Percentiles rank a stretch among this genome's conserved stretches.
These are phyloP conservation scores for Lasiodiplodia hormozganensis DNA, from an alignment of 2,329 filamentous ascomycete genomes.

Conservation along the genomic window DNA sequence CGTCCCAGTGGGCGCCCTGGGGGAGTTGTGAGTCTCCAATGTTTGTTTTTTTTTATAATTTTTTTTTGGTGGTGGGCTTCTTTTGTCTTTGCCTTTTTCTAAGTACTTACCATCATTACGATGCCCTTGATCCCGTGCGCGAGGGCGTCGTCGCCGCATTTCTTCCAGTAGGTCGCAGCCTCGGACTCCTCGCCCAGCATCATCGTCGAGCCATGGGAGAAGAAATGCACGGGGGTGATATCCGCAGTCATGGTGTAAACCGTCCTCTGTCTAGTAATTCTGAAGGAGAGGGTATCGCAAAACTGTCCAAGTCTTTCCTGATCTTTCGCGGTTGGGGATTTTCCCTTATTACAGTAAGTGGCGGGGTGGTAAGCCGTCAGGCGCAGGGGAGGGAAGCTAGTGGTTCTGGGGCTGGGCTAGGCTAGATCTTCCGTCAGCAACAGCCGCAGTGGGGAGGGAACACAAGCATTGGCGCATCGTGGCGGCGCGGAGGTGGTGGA, in stretches of 20 bases:
- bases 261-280: background rate
- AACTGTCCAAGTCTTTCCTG: background rate
- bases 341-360: background rate
- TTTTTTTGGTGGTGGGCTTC: background rate
- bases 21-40: background rate
- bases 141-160: constrained; percentile 68
- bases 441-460: background rate
- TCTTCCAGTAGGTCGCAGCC: constrained; percentile 71
- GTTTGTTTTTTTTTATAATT: background rate
- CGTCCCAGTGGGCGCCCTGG: constrained; percentile 72
- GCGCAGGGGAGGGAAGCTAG: no score
- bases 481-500: background rate
- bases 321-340: background rate
- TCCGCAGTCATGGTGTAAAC: background rate
- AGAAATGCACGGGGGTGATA: constrained; percentile 68
- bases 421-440: background rate
- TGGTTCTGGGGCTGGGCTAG: background rate
- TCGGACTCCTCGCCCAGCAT: constrained; percentile 71
- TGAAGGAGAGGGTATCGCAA: background rate
- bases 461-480: background rate
- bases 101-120: constrained; percentile 65
- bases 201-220: constrained; percentile 75
- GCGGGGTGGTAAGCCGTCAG: background rate
- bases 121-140: constrained; percentile 66
- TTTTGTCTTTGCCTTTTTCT: background rate